Evolutionary conservation across 2,329 filamentous ascomycete genomes (phyloP), one percentile per base, ranked within the genome.

Genomic region (Botryotinia narcissicola): DNA sequence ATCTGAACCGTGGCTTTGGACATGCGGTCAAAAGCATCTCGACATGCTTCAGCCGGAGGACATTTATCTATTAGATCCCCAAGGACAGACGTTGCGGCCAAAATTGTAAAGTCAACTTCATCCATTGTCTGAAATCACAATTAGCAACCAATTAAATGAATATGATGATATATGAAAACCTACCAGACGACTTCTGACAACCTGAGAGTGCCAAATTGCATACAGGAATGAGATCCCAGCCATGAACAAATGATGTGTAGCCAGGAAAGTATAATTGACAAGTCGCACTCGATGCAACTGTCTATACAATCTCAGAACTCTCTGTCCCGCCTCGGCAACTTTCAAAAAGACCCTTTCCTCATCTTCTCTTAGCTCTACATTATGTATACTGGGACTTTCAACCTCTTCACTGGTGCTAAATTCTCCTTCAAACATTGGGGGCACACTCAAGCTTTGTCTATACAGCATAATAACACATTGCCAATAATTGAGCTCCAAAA

Each of bases 211-310:
- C 95, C 95, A 98, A 73, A 98, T 96, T 32, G 96, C 95, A 82
- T 98, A 98, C 3, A 98, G 87, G 82, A 98, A 98, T 37, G 95
- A 97, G 74, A 98, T 91, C 83, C 95, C 95, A 42, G 95, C 95
- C 93, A 97, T 98, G 84, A 98, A 98, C 10, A 98, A 86, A 82
- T 98, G 95, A 81, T 98, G 95, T 0, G 96, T 98, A 2, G 96
- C 95, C 71, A 98, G 85, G 82, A 97, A 98, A 0, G 95, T 98
- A 81, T 98, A 97, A 82, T 97, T 98, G 72, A 98, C 95, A 59
- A 98, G 87, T 70, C 94, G 92, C 73, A 94, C 90, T 16, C 95
- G 87, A 82, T 98, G 95, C 74, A 98, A 85, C 80, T 97, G 93
- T 70, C 95, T 87, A 82, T 98, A 98, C 51, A 98, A 87, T 75